Conservation (phyloP, 176 grass and related monocot species). For the Coix lacrymajobi region DNA sequence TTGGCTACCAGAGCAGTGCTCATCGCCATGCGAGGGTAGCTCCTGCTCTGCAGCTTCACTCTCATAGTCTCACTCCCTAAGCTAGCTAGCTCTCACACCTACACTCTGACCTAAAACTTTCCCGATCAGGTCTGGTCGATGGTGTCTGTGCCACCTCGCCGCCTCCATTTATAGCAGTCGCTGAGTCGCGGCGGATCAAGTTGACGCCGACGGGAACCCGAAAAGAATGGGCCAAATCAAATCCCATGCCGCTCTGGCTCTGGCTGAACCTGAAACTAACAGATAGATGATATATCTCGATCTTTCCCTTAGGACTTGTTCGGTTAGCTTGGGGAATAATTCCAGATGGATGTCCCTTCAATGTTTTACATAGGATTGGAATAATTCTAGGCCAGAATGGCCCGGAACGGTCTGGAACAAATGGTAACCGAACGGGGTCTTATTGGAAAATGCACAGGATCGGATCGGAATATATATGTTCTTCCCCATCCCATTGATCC, state of each 20-base stretch:
- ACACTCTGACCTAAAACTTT: neutral
- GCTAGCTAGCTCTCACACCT: neutral
- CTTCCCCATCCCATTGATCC: neutral
- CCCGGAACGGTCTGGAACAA: too few relatives aligned
- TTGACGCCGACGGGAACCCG: neutral
- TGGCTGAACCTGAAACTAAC: too few relatives aligned
- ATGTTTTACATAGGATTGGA: too few relatives aligned
- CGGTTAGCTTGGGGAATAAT: too few relatives aligned
- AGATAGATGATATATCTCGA: neutral
- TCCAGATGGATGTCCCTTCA: too few relatives aligned
- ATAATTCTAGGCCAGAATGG: too few relatives aligned
- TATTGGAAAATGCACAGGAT: neutral
- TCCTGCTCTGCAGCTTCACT: neutral
- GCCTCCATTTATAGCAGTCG: slow-evolving; percentile 5
- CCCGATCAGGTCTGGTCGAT: neutral
- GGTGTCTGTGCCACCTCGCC: neutral
- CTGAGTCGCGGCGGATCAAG: neutral
- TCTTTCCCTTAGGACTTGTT: slow-evolving; percentile 10
- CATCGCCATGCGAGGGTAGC: slow-evolving; percentile 19
- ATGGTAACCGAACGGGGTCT: too few relatives aligned
- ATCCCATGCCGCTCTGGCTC: slow-evolving; percentile 12
- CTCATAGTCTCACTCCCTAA: too few relatives aligned
- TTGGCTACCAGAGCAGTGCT: slow-evolving; percentile 39
- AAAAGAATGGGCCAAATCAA: neutral
- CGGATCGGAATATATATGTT: slow-evolving; percentile 19